A percentile compares a stretch with the other conserved stretches of the same genome.
phyloP scores from a whole-genome alignment of 2,329 filamentous ascomycete genomes.

The Penicillium hordei region DNA sequence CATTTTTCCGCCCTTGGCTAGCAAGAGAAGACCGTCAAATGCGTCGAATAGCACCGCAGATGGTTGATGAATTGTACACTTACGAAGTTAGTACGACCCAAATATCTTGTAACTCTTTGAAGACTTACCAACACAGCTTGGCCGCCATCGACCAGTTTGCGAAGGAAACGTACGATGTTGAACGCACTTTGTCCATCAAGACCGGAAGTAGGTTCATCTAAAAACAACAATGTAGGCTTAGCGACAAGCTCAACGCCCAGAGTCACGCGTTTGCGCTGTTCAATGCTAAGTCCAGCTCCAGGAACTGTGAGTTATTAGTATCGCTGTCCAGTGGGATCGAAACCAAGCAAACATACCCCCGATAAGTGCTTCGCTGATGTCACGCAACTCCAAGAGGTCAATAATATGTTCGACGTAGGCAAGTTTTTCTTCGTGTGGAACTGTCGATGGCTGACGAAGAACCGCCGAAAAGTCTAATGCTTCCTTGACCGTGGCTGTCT shows the following conservation, averaged over 20 bases:
- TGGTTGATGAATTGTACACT: slow-evolving; percentile 67
- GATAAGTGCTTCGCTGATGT: slow-evolving; percentile 63
- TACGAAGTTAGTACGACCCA: background rate
- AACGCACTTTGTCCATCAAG: slow-evolving; percentile 66
- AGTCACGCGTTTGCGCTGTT: slow-evolving; percentile 65
- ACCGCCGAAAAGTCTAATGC: slow-evolving; percentile 64
- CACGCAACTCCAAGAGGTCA: slow-evolving; percentile 62
- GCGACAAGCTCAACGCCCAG: slow-evolving; percentile 61
- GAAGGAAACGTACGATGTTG: slow-evolving; percentile 59
- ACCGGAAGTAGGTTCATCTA: slow-evolving; percentile 62
- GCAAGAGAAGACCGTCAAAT: slow-evolving; percentile 65
- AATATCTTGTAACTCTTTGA: background rate
- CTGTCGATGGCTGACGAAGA: slow-evolving; percentile 58
- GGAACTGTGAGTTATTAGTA: slow-evolving; percentile 31
- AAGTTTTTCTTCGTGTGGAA: slow-evolving; percentile 59
- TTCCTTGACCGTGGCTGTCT: slow-evolving; percentile 63
- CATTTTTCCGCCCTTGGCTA: slow-evolving; percentile 64
- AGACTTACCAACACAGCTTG: slow-evolving; percentile 61
- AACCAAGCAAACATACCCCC: slow-evolving; percentile 40
- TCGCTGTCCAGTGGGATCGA: background rate
- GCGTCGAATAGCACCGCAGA: slow-evolving; percentile 65
- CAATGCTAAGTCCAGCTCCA: slow-evolving; percentile 61
- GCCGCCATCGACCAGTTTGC: slow-evolving; percentile 64
- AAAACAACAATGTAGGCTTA: slow-evolving; percentile 61
- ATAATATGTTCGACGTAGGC: slow-evolving; percentile 66